phyloP scores from a whole-genome alignment of 2,329 filamentous ascomycete species.

The Scedosporium aurantiacum region DNA sequence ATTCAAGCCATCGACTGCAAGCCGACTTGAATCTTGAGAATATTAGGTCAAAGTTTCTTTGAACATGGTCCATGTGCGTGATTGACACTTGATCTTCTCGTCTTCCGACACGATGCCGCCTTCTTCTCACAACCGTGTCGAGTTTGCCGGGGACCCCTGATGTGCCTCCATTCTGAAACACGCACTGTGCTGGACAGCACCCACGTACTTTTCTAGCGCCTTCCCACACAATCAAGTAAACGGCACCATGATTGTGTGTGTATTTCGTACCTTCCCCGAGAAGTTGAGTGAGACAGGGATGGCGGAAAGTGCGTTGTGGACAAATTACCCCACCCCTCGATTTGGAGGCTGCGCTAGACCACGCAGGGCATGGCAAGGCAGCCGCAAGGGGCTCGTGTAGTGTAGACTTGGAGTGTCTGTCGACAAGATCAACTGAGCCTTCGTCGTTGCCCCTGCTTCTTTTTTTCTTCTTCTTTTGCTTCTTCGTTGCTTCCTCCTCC shows the following conservation, averaged over 20 bases:
- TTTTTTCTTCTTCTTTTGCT: no score
- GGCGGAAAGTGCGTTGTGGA: background rate
- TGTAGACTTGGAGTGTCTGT: no score
- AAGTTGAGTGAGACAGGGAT: background rate
- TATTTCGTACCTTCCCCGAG: background rate
- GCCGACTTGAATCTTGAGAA: background rate
- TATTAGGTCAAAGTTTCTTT: background rate
- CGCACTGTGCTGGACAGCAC: constrained; percentile 2
- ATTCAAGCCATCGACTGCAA: background rate
- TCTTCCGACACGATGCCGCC: constrained; percentile 1
- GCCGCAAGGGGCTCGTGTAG: no score
- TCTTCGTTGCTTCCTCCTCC: no score
- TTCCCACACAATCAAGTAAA: background rate
- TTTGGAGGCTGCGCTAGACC: no score
- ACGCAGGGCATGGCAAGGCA: no score
- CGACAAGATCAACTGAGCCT: no score
- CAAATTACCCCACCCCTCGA: background rate
- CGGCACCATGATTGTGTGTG: no score
- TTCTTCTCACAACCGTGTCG: background rate
- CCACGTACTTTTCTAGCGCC: constrained; percentile 2
- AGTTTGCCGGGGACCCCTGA: constrained; percentile 1
- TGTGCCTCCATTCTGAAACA: background rate
- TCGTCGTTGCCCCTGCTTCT: no score
- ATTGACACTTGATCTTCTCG: constrained; percentile 6
- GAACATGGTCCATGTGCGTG: background rate